phyloP scores from a whole-genome alignment of 768 basidiomycete genomes.

The Lactarius hatsudake region DNA sequence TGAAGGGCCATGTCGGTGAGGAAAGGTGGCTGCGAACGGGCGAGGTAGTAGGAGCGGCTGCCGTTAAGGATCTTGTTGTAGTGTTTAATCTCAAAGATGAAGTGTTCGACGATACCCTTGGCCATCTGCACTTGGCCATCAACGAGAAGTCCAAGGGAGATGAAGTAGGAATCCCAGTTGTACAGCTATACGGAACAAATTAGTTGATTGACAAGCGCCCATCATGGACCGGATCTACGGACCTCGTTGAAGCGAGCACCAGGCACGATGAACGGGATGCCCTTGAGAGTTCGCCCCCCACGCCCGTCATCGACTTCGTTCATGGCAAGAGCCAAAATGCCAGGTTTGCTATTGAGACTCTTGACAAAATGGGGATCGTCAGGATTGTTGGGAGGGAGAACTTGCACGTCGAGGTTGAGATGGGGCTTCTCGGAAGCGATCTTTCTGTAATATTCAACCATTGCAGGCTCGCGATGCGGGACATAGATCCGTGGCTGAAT shows the following conservation, averaged over 20 bases:
- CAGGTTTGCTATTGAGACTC: slow-evolving; percentile 91
- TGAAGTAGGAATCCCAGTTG: slow-evolving; percentile 96
- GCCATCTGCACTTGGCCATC: slow-evolving; percentile 94
- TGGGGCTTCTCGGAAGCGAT: slow-evolving; percentile 38
- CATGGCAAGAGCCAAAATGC: slow-evolving; percentile 94
- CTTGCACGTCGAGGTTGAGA: slow-evolving; percentile 67
- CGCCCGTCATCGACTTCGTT: slow-evolving; percentile 78
- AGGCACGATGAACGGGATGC: slow-evolving; percentile 96
- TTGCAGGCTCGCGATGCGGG: too few relatives aligned
- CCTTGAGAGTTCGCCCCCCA: slow-evolving; percentile 80
- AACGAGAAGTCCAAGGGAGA: slow-evolving; percentile 88
- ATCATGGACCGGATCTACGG: slow-evolving; percentile 28
- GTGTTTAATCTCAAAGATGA: slow-evolving; percentile 98
- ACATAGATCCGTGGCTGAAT: slow-evolving; percentile 33
- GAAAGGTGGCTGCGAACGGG: slow-evolving; percentile 96
- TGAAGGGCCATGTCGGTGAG: slow-evolving; percentile 98
- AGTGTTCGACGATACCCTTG: slow-evolving; percentile 97
- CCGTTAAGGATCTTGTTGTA: slow-evolving; percentile 97
- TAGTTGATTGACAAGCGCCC: neutral
- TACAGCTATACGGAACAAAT: slow-evolving; percentile 55
- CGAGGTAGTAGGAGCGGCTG: slow-evolving; percentile 91
- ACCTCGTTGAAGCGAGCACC: slow-evolving; percentile 95
- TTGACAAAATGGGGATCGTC: slow-evolving; percentile 89
- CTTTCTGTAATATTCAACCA: too few relatives aligned
- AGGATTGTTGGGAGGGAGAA: slow-evolving; percentile 80